Percentiles rank a stretch among this genome's conserved stretches.
These are phyloP conservation scores for Metarhizium rileyi DNA, from an alignment of 2,329 filamentous ascomycete genomes.

Conservation along the genomic window DNA sequence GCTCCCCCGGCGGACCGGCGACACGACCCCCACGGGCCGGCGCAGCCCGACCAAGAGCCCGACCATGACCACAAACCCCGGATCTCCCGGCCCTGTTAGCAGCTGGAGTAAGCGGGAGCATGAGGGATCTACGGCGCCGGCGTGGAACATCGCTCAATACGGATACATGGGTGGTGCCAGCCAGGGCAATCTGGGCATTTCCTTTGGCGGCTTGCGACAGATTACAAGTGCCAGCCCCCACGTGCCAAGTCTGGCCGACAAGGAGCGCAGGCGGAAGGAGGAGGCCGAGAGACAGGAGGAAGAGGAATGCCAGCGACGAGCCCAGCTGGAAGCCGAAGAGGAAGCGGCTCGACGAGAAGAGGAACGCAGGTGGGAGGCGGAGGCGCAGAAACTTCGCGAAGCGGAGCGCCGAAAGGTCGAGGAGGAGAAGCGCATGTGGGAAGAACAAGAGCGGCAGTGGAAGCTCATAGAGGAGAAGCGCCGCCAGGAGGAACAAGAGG, in stretches of 20 bases:
- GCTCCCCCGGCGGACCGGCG: constrained; percentile 43
- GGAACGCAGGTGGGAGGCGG: constrained; percentile 57
- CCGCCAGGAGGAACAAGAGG: constrained; percentile 61
- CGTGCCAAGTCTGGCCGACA: constrained; percentile 76
- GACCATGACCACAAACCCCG: constrained; percentile 28
- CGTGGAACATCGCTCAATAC: constrained; percentile 98
- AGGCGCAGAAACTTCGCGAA: constrained; percentile 49
- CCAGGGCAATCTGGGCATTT: constrained; percentile 88
- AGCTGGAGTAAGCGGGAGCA: constrained; percentile 86
- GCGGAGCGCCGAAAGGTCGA: constrained; percentile 52
- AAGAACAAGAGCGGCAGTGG: constrained; percentile 69
- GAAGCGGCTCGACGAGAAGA: constrained; percentile 52
- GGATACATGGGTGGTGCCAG: constrained; percentile 97
- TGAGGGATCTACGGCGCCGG: constrained; percentile 70
- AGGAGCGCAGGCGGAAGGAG: constrained; percentile 58
- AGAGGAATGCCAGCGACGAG: constrained; percentile 35
- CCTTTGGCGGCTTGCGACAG: constrained; percentile 83
- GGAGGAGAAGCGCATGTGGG: constrained; percentile 64
- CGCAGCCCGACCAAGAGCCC: constrained; percentile 56
- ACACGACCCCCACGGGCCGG: constrained; percentile 39
- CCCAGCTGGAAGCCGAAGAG: constrained; percentile 47
- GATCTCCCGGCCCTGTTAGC: constrained; percentile 53
- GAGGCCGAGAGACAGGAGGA: constrained; percentile 54
- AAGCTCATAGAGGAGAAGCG: constrained; percentile 65
- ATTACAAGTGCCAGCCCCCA: constrained; percentile 75